Percentiles rank a stretch among this genome's conserved stretches.
Evolutionary conservation across 2,329 filamentous ascomycete genomes (phyloP).

Genomic region (Lecanicillium sp.): DNA sequence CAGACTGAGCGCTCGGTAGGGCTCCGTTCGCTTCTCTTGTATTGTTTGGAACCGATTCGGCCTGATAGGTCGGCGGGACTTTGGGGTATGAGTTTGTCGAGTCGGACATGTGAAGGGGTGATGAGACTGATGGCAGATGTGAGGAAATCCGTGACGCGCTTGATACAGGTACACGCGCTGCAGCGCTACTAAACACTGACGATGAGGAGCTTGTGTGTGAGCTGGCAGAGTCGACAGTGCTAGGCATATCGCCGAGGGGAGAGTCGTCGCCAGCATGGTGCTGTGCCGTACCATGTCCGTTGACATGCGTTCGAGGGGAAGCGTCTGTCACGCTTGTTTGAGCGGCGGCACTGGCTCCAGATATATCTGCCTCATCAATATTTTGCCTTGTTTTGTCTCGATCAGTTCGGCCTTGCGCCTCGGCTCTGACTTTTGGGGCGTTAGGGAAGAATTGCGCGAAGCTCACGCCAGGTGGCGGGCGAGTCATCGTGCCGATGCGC

Average conservation of each 20-base stretch:
- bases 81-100: background rate
- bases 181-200: slow-evolving; percentile 58
- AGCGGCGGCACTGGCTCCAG: slow-evolving; percentile 20
- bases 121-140: slow-evolving; percentile 12
- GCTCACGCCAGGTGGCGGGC: slow-evolving; percentile 64
- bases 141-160: slow-evolving; percentile 27
- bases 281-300: slow-evolving; percentile 28
- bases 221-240: slow-evolving; percentile 65
- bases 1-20: background rate
- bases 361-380: slow-evolving; percentile 20
- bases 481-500: slow-evolving; percentile 64
- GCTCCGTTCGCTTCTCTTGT: background rate
- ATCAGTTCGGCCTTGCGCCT: slow-evolving; percentile 34
- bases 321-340: slow-evolving; percentile 19
- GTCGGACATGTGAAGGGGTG: slow-evolving; percentile 31
- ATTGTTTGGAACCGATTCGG: too few species aligned
- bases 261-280: slow-evolving; percentile 52
- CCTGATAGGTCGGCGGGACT: background rate
- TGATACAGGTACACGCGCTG: slow-evolving; percentile 36
- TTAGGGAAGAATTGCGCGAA: slow-evolving; percentile 84
- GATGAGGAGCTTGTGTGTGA: slow-evolving; percentile 65
- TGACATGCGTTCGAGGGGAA: slow-evolving; percentile 6
- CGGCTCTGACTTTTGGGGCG: slow-evolving; percentile 59
- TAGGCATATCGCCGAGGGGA: slow-evolving; percentile 59
- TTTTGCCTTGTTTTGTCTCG: slow-evolving; percentile 25